Evolutionary conservation across 495 filamentous ascomycete species (phyloP).

Genomic region (Hypoxylon lenormandii): DNA sequence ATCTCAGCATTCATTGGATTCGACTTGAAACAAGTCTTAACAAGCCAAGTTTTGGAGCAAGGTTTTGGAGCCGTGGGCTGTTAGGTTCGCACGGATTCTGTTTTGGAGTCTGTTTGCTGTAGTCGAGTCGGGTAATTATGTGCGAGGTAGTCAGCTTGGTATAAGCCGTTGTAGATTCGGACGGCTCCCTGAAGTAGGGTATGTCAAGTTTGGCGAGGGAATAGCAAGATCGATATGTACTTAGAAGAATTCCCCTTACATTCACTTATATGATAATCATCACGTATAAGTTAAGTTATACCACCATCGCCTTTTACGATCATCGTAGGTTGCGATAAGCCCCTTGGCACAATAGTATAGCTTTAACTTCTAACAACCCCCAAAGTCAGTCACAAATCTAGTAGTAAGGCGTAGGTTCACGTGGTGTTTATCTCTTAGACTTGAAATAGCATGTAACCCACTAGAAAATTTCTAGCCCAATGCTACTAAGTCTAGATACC

Average conservation of each 20-base stretch:
- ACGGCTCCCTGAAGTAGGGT: conserved; percentile 45
- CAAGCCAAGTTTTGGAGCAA: conserved; percentile 30
- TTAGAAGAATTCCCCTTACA: conserved; percentile 18
- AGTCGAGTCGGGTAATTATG: conserved; percentile 41
- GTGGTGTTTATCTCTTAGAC: no score
- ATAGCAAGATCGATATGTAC: conserved; percentile 34
- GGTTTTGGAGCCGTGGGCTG: conserved; percentile 42
- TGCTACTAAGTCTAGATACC: no score
- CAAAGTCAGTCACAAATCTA: no score
- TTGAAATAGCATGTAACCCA: no score
- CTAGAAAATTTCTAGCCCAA: no score
- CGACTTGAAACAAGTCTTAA: conserved; percentile 43
- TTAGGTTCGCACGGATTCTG: conserved; percentile 35
- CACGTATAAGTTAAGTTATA: no score
- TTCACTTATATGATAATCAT: conserved; percentile 29
- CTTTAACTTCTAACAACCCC: no score
- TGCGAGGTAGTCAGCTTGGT: conserved; percentile 46
- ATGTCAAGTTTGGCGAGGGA: conserved; percentile 45
- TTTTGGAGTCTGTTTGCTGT: conserved; percentile 45
- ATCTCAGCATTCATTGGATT: conserved; percentile 48
- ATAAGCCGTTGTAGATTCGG: conserved; percentile 44
- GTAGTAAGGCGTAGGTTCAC: no score
- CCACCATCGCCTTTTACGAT: no score
- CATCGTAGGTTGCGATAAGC: no score
- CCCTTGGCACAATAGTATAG: no score